Percentiles rank a stretch among this genome's conserved stretches.
These are phyloP conservation scores for Tremellales sp. DNA, from an alignment of 1,284 basidiomycete genomes.

Conservation along the genomic window DNA sequence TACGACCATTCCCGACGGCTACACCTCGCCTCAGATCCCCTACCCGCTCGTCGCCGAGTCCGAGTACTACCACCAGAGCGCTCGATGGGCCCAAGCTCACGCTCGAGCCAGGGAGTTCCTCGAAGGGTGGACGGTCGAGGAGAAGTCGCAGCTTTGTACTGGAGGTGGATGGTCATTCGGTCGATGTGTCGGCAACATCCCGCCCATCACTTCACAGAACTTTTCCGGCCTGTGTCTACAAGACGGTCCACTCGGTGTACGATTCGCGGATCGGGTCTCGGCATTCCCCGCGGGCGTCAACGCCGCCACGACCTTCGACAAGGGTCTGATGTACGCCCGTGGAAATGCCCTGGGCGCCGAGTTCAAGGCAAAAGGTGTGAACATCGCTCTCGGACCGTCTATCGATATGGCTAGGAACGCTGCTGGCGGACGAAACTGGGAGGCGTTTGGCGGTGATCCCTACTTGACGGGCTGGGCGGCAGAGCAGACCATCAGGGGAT, in stretches of 20 bases:
- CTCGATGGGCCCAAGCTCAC: constrained; percentile 30
- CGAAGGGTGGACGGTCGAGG: constrained; percentile 47
- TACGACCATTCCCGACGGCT: constrained; percentile 18
- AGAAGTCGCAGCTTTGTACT: constrained; percentile 51
- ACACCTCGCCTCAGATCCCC: constrained; percentile 19
- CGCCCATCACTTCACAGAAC: constrained; percentile 57
- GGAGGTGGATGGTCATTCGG: constrained; percentile 46
- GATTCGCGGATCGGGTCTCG: constrained; percentile 60
- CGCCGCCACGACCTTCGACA: constrained; percentile 62
- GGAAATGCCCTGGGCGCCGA: constrained; percentile 73
- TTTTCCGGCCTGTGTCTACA: constrained; percentile 67
- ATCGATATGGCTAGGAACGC: constrained; percentile 57
- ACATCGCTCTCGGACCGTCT: constrained; percentile 60
- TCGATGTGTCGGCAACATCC: constrained; percentile 65
- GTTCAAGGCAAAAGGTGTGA: constrained; percentile 71
- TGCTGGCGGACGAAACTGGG: constrained; percentile 74
- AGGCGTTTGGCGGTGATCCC: constrained; percentile 67
- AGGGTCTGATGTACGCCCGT: constrained; percentile 65
- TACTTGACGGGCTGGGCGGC: constrained; percentile 65
- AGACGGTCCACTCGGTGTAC: constrained; percentile 56
- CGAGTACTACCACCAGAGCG: constrained; percentile 7
- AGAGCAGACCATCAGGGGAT: constrained; percentile 67
- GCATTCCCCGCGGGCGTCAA: constrained; percentile 72
- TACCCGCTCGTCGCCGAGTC: constrained; percentile 14
- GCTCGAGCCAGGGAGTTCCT: constrained; percentile 43